Evolutionary conservation across 148 eudicot genomes (phyloP).

Genomic region (Nyssa sinensis): DNA sequence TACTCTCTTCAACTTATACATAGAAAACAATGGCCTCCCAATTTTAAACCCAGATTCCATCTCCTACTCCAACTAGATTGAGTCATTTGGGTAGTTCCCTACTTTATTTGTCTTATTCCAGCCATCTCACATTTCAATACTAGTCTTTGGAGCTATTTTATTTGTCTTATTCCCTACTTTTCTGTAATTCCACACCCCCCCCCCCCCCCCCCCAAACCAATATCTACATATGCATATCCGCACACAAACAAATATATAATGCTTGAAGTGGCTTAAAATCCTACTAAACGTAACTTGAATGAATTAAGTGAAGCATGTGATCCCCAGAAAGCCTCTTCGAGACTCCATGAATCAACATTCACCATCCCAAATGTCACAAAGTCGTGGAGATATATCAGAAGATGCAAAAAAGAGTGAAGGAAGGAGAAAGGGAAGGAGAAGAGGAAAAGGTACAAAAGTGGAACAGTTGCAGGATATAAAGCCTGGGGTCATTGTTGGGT

Average conservation of each 20-base stretch:
- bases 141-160: not conserved
- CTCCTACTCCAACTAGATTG: no score
- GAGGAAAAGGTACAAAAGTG: constrained; percentile 34
- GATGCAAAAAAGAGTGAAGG: constrained; percentile 38
- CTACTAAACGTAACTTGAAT: not conserved
- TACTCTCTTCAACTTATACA: no score
- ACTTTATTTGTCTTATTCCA: no score
- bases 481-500: constrained; percentile 25
- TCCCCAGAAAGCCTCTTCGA: constrained; percentile 56
- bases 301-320: constrained; percentile 26
- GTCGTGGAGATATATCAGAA: constrained; percentile 30
- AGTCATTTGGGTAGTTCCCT: no score
- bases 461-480: constrained; percentile 32
- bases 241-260: not conserved
- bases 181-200: no score
- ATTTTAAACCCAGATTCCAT: no score
- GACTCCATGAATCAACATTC: constrained; percentile 33
- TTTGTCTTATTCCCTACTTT: constrained; percentile 8
- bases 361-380: constrained; percentile 20
- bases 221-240: not conserved
- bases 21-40: no score
- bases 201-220: no score
- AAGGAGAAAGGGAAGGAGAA: constrained; percentile 49
- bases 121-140: constrained; percentile 12
- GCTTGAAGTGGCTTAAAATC: not conserved